Evolutionary conservation across 2,329 filamentous ascomycete species (phyloP), one percentile per base, ranked within the genome.

Genomic region (Ophiosphaerella herpotricha): DNA sequence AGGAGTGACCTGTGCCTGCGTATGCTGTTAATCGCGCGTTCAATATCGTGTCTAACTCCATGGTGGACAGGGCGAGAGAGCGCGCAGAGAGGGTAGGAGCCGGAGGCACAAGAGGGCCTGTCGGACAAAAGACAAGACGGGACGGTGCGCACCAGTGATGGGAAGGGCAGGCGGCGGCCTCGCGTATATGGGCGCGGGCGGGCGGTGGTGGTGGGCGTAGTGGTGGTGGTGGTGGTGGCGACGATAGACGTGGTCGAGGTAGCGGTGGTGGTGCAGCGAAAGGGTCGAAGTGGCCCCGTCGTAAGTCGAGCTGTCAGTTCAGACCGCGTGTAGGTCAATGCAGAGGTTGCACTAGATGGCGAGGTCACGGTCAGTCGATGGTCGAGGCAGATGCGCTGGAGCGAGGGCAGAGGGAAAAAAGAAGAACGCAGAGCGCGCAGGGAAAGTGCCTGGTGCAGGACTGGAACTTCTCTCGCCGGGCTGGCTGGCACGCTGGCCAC

Each of bases 31-130:
- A 71, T 71, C 69, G 72, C 70, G 70, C 66, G 70, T 74, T 75
- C 66, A 75, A 66, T 58, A 75, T 74, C 47, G 65, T 74, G 57
- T 70, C 71, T 48, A 75, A 61, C 62, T 75, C 71, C 73, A 74
- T 75, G 48, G 46, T 52, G 44, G 52, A 52, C 51, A 2, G 3
- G 50, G 46, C 51, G 60, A 52, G 60, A 52, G 53, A 44, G 52
- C 54, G 54, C 55, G 58, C 57, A 48, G 52, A 43, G 43, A 24
- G 31, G 51, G 51, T 46, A 49, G 50, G 48, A 53, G 55, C 18
- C 18, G 18, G 18, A 21, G 53, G 50, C 58, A 50, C 52, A 46
- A 58, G 38, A 37, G 41, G 46, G 50, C 43, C 46, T 43, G 39
- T 39, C 45, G 53, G 55, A 58, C 56, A 63, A 60, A 47, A 52